These are phyloP conservation scores for Tetrastigma voinierianum DNA, from an alignment of 164 flowering plant genomes.

Conservation along the genomic window DNA sequence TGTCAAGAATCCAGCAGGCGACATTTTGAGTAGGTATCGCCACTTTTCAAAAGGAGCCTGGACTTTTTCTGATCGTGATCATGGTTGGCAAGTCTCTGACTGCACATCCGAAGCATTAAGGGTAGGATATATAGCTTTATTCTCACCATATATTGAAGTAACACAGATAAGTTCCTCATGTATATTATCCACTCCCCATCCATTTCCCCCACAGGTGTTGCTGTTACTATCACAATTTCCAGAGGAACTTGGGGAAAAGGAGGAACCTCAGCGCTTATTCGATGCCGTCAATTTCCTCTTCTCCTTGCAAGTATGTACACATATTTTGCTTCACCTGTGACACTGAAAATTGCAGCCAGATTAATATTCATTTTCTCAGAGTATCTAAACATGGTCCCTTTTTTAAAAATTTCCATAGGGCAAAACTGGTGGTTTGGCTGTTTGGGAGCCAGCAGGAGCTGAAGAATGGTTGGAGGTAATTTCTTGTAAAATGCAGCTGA, in stretches of 20 bases:
- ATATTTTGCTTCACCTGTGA: too few relatives aligned
- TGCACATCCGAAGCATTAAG: constrained; percentile 61
- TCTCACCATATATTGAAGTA: neutral
- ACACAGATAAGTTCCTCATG: neutral
- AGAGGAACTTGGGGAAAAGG: constrained; percentile 43
- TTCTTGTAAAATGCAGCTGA: neutral
- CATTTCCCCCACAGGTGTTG: constrained; percentile 32
- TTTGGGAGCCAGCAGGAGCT: constrained; percentile 44
- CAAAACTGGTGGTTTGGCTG: constrained; percentile 38
- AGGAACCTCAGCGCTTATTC: constrained; percentile 34
- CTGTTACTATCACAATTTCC: constrained; percentile 43
- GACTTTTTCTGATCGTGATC: constrained; percentile 64
- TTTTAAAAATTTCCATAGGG: constrained; percentile 10
- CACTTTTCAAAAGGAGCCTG: constrained; percentile 64
- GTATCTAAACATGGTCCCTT: too few relatives aligned
- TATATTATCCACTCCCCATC: too few relatives aligned
- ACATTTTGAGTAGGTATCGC: constrained; percentile 47
- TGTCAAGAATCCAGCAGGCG: constrained; percentile 52
- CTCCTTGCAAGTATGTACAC: constrained; percentile 39
- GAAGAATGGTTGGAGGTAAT: constrained; percentile 41
- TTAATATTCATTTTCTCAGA: too few relatives aligned
- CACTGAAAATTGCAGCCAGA: too few relatives aligned
- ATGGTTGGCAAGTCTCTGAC: constrained; percentile 71
- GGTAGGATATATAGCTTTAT: constrained; percentile 20
- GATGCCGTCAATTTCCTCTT: constrained; percentile 49